Evolutionary conservation across 2,329 filamentous ascomycete species (phyloP), one percentile per base, ranked within the genome.

Genomic region (Fusarium gaditjirri): DNA sequence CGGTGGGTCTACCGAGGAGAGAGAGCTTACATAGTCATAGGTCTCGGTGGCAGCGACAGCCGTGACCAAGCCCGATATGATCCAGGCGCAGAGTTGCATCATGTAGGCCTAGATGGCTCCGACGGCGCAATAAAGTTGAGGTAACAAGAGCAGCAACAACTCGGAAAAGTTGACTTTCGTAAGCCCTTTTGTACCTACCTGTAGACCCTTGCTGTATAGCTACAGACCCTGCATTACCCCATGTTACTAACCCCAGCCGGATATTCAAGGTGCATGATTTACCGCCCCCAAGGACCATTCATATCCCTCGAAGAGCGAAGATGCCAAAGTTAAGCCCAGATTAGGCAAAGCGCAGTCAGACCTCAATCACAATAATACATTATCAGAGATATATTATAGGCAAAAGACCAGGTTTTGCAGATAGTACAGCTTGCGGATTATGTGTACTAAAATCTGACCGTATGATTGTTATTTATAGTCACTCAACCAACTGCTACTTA

Each of bases 331-430:
- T 47, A n/a, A 16, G 21, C 4, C 27, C 27, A 4, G 1, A 31
- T 31, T 8, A 4, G 6, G 19, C 2, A 31, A 31, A 2, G 27
- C 3, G 25, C 25, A 25, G 25, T 25, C 25, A 25, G 25, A 25
- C 25, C 25, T 25, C 25, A 25, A 25, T 25, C 25, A 25, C 25
- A 25, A 4, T 29, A n/a, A 31, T n/a, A 8, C 27, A n/a, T 8
- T 7, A 8, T 12, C 2, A 17, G 0, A 31, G 3, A 0, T 3
- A n/a, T 4, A 6, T 8, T n/a, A 1, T 8, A 47, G 5, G 13
- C 19, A 47, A 9, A 16, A n/a, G 5, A 5, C 9, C 2, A n/a
- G 16, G 13, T 29, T 11, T 6, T 6, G 10, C 3, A n/a, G 14
- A 17, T n/a, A 6, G 0, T 29, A 19, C 19, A 0, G 14, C 21